Conservation (phyloP, 371 early-diverging fungal genomes). For the Dichotomocladium elegans region DNA sequence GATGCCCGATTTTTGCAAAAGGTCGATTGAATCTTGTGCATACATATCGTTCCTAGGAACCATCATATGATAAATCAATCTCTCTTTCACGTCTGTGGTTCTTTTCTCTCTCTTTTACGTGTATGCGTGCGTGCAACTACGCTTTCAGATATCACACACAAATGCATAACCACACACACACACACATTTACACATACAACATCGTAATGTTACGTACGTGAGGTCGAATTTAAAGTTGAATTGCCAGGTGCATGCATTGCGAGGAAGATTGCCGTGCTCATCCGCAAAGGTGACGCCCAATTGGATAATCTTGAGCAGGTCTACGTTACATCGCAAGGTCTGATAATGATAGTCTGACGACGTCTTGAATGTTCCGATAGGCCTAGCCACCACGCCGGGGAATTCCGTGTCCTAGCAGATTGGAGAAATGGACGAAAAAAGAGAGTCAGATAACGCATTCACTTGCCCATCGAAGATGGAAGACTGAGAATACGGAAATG, state of each 20-base stretch:
- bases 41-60: slow-evolving; percentile 99
- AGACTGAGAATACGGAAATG: neutral
- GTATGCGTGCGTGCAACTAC: too few species aligned
- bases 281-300: slow-evolving; percentile 98
- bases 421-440: neutral
- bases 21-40: slow-evolving; percentile 98
- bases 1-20: slow-evolving; percentile 95
- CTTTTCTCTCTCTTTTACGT: too few species aligned
- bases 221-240: slow-evolving; percentile 99
- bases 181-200: neutral
- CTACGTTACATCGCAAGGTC: slow-evolving; percentile 97
- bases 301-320: slow-evolving; percentile 98
- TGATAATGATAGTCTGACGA: slow-evolving; percentile 98
- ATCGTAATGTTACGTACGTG: slow-evolving; percentile 40
- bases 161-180: too few species aligned
- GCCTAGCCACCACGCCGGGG: slow-evolving; percentile 99
- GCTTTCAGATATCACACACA: too few species aligned
- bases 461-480: too few species aligned
- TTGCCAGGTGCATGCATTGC: slow-evolving; percentile 96
- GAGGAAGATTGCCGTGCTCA: slow-evolving; percentile 89
- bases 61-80: too few species aligned
- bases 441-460: too few species aligned
- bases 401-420: slow-evolving; percentile 96
- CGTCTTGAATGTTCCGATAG: slow-evolving; percentile 94
- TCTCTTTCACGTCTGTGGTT: too few species aligned